Conservation (phyloP, 306 rosid species). For the Ormosia emarginata region DNA sequence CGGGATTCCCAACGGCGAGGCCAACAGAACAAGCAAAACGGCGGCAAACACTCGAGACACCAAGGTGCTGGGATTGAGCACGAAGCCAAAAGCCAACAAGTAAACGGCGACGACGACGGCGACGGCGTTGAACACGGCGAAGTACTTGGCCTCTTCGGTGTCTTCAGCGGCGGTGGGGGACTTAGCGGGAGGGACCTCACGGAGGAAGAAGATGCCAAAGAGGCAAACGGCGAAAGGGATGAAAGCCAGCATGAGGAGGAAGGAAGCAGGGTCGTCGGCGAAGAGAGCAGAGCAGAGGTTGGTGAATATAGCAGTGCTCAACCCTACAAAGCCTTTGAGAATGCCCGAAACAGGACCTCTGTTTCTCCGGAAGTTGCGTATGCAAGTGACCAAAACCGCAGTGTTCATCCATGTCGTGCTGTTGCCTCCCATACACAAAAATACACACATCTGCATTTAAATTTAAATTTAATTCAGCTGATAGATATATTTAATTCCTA, state of each 20-base stretch:
- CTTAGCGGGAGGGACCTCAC: slow-evolving; percentile 44
- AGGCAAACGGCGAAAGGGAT: slow-evolving; percentile 71
- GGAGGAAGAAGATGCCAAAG: slow-evolving; percentile 77
- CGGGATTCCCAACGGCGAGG: slow-evolving; percentile 61
- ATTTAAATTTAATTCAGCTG: too few relatives aligned
- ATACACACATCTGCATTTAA: slow-evolving; percentile 62
- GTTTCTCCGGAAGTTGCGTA: slow-evolving; percentile 69
- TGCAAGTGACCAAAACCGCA: slow-evolving; percentile 78
- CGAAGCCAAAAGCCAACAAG: slow-evolving; percentile 50
- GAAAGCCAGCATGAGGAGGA: slow-evolving; percentile 68
- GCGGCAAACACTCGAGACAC: slow-evolving; percentile 46
- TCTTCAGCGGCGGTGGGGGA: slow-evolving; percentile 26
- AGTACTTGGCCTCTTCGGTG: slow-evolving; percentile 51
- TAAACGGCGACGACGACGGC: slow-evolving; percentile 68
- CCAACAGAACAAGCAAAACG: slow-evolving; percentile 49
- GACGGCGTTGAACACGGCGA: slow-evolving; percentile 55
- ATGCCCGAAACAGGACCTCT: slow-evolving; percentile 89
- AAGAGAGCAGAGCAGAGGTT: slow-evolving; percentile 68
- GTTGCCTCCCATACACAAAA: slow-evolving; percentile 90
- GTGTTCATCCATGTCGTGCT: slow-evolving; percentile 99
- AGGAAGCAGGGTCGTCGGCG: slow-evolving; percentile 52
- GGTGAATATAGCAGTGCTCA: slow-evolving; percentile 96
- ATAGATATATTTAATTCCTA: too few relatives aligned
- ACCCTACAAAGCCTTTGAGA: slow-evolving; percentile 74
- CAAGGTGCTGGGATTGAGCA: slow-evolving; percentile 40